phyloP scores from a whole-genome alignment of 163 green algal species.

The Chloromonas sp. region DNA sequence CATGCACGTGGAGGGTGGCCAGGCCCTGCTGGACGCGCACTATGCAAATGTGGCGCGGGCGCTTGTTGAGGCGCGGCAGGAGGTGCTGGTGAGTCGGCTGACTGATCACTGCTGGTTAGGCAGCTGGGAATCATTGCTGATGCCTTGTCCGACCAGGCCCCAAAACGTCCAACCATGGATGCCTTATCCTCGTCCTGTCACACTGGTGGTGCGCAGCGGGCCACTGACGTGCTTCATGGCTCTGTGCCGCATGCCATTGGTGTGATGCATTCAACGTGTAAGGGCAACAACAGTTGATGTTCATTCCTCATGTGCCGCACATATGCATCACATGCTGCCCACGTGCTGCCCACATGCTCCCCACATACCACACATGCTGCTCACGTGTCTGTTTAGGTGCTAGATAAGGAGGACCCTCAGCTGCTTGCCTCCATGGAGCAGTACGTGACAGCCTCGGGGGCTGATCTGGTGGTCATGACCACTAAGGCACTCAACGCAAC shows the following conservation, averaged over 20 bases:
- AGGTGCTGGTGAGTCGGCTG: conserved; percentile 2
- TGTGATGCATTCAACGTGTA: neutral
- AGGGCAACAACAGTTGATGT: neutral
- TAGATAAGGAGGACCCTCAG: neutral
- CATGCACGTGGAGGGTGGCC: conserved; percentile 8
- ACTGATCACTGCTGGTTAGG: neutral
- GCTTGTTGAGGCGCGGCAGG: conserved; percentile 3
- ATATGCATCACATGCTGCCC: neutral
- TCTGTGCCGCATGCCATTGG: neutral
- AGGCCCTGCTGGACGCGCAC: neutral
- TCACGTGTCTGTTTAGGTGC: neutral
- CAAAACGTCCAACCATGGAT: neutral
- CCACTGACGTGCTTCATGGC: neutral
- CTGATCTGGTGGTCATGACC: conserved; percentile 24
- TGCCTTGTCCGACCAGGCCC: neutral
- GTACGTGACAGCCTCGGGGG: conserved; percentile 20
- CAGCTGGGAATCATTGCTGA: neutral
- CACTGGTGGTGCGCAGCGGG: neutral
- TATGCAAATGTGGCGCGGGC: neutral
- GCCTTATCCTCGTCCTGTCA: neutral
- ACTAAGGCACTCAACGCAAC: conserved; percentile 16
- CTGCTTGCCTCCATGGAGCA: conserved; percentile 26
- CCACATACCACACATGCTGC: neutral
- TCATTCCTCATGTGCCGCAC: neutral
- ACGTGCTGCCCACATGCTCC: too few species aligned